Percentiles rank a stretch among this genome's conserved stretches.
Evolutionary conservation across 2,329 filamentous ascomycete species (phyloP).

Genomic region (Lachnellula hyalina): DNA sequence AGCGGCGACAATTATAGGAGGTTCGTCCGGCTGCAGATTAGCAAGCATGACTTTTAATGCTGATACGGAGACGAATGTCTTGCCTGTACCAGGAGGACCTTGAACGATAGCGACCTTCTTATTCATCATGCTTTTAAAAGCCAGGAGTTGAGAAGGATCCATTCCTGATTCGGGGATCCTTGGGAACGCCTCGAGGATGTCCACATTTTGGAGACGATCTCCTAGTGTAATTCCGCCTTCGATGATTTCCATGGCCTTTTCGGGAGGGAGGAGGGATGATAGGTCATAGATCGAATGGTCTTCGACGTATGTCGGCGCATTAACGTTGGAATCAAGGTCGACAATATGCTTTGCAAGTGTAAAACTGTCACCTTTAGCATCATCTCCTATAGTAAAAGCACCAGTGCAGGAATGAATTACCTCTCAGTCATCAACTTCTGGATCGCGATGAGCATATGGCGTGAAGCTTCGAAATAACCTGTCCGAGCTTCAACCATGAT

Average conservation of each 20-base stretch:
- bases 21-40: constrained; percentile 50
- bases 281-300: constrained; percentile 46
- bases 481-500: constrained; percentile 72
- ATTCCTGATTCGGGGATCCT: constrained; percentile 42
- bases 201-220: constrained; percentile 39
- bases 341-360: constrained; percentile 59
- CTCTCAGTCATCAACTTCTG: constrained; percentile 43
- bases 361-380: constrained; percentile 38
- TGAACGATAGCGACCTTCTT: constrained; percentile 72
- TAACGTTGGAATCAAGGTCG: constrained; percentile 38
- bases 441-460: constrained; percentile 67
- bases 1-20: constrained; percentile 72
- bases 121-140: constrained; percentile 64
- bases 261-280: constrained; percentile 35
- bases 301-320: constrained; percentile 48
- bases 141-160: constrained; percentile 66
- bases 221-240: constrained; percentile 20
- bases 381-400: neutral
- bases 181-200: constrained; percentile 51
- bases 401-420: constrained; percentile 15
- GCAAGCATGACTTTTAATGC: constrained; percentile 61
- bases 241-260: constrained; percentile 8
- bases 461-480: constrained; percentile 72
- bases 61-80: constrained; percentile 75
- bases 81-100: constrained; percentile 71